Evolutionary conservation across 805 yeast species (phyloP).

Genomic region (Zygosaccharomyces rouxii): DNA sequence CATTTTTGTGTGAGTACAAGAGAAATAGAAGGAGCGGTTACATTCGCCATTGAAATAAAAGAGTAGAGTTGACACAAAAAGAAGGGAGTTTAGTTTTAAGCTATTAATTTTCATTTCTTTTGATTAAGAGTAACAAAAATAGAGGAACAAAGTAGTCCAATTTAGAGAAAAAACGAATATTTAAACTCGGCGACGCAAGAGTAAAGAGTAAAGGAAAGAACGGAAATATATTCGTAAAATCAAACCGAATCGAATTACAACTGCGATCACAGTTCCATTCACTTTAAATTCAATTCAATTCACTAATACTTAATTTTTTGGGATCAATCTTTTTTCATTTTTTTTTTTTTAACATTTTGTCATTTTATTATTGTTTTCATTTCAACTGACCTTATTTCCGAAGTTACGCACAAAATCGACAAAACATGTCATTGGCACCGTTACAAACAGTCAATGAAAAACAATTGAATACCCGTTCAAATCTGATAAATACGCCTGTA

Average conservation of each 20-base stretch:
- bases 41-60: not conserved
- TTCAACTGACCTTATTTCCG: not conserved
- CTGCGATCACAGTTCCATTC: not conserved
- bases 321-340: not conserved
- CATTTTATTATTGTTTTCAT: not conserved
- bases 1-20: not conserved
- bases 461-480: constrained; percentile 33
- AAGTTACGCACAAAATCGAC: not conserved
- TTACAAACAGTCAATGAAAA: constrained; percentile 34
- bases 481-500: constrained; percentile 30
- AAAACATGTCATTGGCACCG: constrained; percentile 33
- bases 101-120: not conserved
- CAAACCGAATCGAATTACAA: too few relatives aligned
- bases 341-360: not conserved
- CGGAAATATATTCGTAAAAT: too few relatives aligned
- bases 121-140: not conserved
- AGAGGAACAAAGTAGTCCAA: not conserved
- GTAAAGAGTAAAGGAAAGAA: too few relatives aligned
- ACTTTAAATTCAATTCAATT: not conserved
- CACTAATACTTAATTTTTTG: not conserved
- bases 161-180: not conserved
- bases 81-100: not conserved
- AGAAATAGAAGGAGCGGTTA: not conserved
- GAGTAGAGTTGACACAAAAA: not conserved
- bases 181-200: not conserved